Evolutionary conservation across 306 rosid genomes (phyloP), one percentile per base, ranked within the genome.

Genomic region (Mimosa pudica): DNA sequence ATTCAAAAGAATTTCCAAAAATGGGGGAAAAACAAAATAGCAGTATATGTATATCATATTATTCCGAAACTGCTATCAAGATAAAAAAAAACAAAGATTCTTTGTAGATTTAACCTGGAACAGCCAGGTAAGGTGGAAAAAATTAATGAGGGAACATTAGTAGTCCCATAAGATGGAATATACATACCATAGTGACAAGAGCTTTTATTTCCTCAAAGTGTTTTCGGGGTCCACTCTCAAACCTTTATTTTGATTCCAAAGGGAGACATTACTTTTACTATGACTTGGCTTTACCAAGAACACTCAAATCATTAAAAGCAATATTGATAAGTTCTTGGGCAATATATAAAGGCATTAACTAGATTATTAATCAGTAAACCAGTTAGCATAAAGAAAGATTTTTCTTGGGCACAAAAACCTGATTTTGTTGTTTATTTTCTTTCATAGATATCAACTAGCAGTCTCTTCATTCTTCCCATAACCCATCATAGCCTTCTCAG

Each of bases 171-270:
- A 24, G 24, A 55, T 17, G 30, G 61, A 54, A 54, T 54, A 54
- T n/a, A 54, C 20, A 54, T 54, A 94, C 98, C 94, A 89, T 89
- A 24, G 85, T 89, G 52, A 90, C 61, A 79, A 92, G 93, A 69
- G 93, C 85, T 82, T 94, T 93, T 70, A 94, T 87, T 45, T 96
- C 85, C 85, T 90, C 89, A 13, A 94, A 89, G 77, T 79, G 92
- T 86, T 87, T 84, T 85, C 85, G 90, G 75, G 88, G 73, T 85
- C 73, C 38, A 58, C 20, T 11, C 79, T 86, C 71, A 85, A 82
- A 82, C 67, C 84, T 42, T 84, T 84, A 32, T 35, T 84, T 80
- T 78, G 69, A 81, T 85, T 84, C 74, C 79, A 84, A 69, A 84
- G 84, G 30, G 30, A 24, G 30, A 24, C 70, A 87, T 88, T 94